These are phyloP conservation scores for Hanseniaspora pseudoguilliermondii DNA, from an alignment of 805 yeast genomes.

Conservation along the genomic window DNA sequence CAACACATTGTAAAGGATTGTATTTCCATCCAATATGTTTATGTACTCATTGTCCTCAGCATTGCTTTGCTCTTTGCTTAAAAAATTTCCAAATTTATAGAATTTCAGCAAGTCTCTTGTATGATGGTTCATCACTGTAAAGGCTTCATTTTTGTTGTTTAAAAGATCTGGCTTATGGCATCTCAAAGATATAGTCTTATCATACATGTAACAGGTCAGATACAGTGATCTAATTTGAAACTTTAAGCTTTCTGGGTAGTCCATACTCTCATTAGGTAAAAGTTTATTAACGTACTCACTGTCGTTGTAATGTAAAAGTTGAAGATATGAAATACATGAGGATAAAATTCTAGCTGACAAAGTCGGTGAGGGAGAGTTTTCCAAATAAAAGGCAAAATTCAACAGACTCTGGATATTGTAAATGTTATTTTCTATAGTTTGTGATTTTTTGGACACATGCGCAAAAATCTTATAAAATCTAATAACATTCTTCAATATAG, in stretches of 20 bases:
- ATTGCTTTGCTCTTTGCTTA: background rate
- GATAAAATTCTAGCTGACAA: background rate
- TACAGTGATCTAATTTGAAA: conserved; percentile 2
- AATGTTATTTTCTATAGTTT: conserved; percentile 1
- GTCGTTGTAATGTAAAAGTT: conserved; percentile 3
- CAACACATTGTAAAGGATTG: background rate
- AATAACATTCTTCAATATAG: background rate
- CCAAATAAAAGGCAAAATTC: conserved; percentile 2
- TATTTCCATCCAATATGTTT: background rate
- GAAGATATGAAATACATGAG: conserved; percentile 2
- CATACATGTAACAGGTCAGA: conserved; percentile 2
- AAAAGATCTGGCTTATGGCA: conserved; percentile 4
- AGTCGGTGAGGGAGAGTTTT: conserved; percentile 10
- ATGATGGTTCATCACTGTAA: background rate
- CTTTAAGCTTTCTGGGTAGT: background rate
- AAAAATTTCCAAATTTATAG: background rate
- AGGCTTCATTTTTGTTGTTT: conserved; percentile 5
- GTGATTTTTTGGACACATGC: background rate
- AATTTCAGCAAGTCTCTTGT: background rate
- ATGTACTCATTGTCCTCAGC: background rate
- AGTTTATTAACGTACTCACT: conserved; percentile 1
- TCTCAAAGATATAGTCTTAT: background rate
- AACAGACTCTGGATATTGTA: background rate
- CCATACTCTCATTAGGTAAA: background rate
- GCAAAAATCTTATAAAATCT: conserved; percentile 6